These are phyloP conservation scores for Hypholoma sublateritium DNA, from an alignment of 768 basidiomycete genomes.

Conservation along the genomic window DNA sequence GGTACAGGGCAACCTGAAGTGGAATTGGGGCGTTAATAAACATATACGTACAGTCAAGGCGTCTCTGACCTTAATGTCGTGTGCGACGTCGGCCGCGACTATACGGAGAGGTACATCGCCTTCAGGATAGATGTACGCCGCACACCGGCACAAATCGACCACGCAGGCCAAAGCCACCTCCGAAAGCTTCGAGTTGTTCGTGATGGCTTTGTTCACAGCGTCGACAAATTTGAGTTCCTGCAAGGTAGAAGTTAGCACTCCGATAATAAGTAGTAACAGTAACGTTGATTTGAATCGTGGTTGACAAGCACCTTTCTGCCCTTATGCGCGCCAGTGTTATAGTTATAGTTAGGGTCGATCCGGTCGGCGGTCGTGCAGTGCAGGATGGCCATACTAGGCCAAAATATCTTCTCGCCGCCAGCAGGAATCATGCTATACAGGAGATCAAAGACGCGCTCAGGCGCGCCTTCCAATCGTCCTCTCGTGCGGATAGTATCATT, in stretches of 20 bases:
- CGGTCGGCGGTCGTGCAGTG: slow-evolving; percentile 77
- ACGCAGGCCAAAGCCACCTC: slow-evolving; percentile 73
- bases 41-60: slow-evolving; percentile 31
- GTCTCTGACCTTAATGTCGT: slow-evolving; percentile 78
- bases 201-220: slow-evolving; percentile 58
- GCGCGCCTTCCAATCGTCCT: slow-evolving; percentile 72
- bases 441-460: slow-evolving; percentile 85
- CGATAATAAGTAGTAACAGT: background rate
- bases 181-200: slow-evolving; percentile 52
- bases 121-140: slow-evolving; percentile 47
- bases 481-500: slow-evolving; percentile 65
- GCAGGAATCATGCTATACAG: slow-evolving; percentile 51
- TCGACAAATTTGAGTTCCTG: slow-evolving; percentile 63
- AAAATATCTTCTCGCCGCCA: slow-evolving; percentile 56
- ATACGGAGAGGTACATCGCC: slow-evolving; percentile 64
- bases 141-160: slow-evolving; percentile 77
- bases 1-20: slow-evolving; percentile 30
- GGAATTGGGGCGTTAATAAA: background rate
- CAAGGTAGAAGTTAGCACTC: background rate
- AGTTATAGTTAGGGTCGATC: slow-evolving; percentile 56
- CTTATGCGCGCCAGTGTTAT: slow-evolving; percentile 29
- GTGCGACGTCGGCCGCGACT: slow-evolving; percentile 71
- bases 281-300: background rate
- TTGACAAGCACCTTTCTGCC: slow-evolving; percentile 34
- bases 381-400: slow-evolving; percentile 80